Evolutionary conservation across 192 early-diverging fungal genomes (phyloP), one percentile per base, ranked within the genome.

Genomic region (Glomus cerebriforme): DNA sequence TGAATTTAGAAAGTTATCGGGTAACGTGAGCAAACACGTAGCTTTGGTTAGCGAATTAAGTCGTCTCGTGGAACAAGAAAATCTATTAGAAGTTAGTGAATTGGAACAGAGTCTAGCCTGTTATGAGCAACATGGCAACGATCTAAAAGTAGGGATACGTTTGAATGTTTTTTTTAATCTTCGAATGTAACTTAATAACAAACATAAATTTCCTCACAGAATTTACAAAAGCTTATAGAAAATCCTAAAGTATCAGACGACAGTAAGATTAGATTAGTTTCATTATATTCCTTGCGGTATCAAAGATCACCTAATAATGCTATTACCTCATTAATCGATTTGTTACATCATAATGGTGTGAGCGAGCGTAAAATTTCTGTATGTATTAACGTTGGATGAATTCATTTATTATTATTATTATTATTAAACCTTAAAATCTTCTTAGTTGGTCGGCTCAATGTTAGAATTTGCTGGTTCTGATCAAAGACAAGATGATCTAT

Each of bases 11-110:
- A 98, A 97, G 83, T 87, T 99, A 19, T 94, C 93, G 29, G 96
- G 96, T 10, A 99, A 99, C 81, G 98, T 99, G 15, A 94, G 94
- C 19, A 99, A 99, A 79, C 98, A 99, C 84, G 98, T 99, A 10
- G 93, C 98, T 10, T 83, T 99, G n/a, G 96, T 98, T 27, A 92
- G 95, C n/a, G 98, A 99, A 84, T 87, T 98, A 47, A 96, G 94
- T 81, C 88, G 95, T 24, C 79, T 91, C 37, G 95, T 98, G 17
- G 89, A 88, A 0, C 80, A 87, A 78, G 89, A 92, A 15, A 86
- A 90, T 63, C 80, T 99, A 31, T 83, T 99, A 80, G 92, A 96
- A 71, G 92, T 95, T 15, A 92, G 93, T 32, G 98, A 99, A 82
- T 81, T 98, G 45, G 98, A 99, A 81, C 98, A 99, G 86, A 95